Evolutionary conservation across 73 alveolate species (phyloP), one percentile per base, ranked within the genome.

Genomic region (Paramecium pentaurelia): DNA sequence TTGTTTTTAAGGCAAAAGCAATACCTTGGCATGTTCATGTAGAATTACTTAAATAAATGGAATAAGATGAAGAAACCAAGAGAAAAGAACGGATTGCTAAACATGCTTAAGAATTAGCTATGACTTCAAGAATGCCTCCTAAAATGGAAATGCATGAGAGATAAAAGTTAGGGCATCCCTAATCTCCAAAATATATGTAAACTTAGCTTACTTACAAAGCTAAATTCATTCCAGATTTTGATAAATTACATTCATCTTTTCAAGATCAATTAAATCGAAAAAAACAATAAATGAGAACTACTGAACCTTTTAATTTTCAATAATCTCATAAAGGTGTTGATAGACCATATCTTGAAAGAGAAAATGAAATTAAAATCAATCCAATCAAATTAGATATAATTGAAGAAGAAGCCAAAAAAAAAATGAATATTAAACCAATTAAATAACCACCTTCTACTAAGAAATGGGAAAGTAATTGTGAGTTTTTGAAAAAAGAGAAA

Each of bases 221-320:
- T 4, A 96, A 97, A 90, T 92, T 95, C n/a, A 98, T 98, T 2
- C 99, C 99, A 45, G 98, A 98, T 71, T 98, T 98, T 95, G 91
- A 93, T n/a, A 51, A 93, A 38, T 95, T 97, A 32, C 98, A 98
- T 84, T 95, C 94, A 60, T 86, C 95, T 37, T 98, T 98, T 94
- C 86, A 93, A 77, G 92, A 95, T 44, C 87, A 95, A 68, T 93
- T 98, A 58, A 98, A 97, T 54, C 93, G 93, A 60, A 96, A 93
- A 93, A 96, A 95, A 83, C 64, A 94, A 71, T 90, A 97, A 10
- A 95, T 93, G 86, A 90, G 96, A 36, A 95, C 97, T 2, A 97
- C 99, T 64, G 97, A 86, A 71, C 99, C 99, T 16, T 98, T 98
- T 87, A 93, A 95, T 20, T 98, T 98, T 95, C 94, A 96, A 89